These are phyloP conservation scores for Lyophyllum decastes DNA, from an alignment of 768 basidiomycete species.

Conservation along the genomic window DNA sequence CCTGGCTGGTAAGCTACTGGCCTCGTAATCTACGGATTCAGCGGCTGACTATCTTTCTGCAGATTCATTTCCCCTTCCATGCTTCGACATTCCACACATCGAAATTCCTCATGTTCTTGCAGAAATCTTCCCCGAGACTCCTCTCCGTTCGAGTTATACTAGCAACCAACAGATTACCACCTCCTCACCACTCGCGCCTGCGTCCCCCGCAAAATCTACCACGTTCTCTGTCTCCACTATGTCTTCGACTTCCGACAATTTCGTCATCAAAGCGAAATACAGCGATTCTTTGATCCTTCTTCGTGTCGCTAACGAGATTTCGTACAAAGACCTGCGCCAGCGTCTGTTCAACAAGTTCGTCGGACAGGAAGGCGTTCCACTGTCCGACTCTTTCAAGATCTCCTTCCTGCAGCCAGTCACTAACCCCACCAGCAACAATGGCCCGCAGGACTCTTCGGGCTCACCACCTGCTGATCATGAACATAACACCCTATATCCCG, in stretches of 20 bases:
- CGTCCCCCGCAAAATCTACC: constrained; percentile 23
- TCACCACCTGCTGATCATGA: constrained; percentile 33
- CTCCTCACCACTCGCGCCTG: constrained; percentile 9
- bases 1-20: constrained; percentile 31
- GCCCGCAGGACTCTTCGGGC: constrained; percentile 33
- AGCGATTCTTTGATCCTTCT: constrained; percentile 65
- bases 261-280: constrained; percentile 67
- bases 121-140: constrained; percentile 13
- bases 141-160: constrained; percentile 3
- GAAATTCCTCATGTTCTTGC: constrained; percentile 33
- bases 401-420: constrained; percentile 47
- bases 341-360: constrained; percentile 68
- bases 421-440: constrained; percentile 18
- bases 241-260: constrained; percentile 25
- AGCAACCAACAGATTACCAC: constrained; percentile 6
- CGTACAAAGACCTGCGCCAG: constrained; percentile 55
- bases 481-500: constrained; percentile 38
- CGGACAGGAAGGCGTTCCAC: constrained; percentile 55
- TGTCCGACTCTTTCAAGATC: constrained; percentile 57
- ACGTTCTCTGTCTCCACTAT: constrained; percentile 27
- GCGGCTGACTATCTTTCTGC: not conserved
- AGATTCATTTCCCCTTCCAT: constrained; percentile 46
- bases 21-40: not conserved
- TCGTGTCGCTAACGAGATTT: constrained; percentile 46
- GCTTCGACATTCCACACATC: constrained; percentile 32